phyloP scores from a whole-genome alignment of 257 asterid species.

The Jasminum sambac region DNA sequence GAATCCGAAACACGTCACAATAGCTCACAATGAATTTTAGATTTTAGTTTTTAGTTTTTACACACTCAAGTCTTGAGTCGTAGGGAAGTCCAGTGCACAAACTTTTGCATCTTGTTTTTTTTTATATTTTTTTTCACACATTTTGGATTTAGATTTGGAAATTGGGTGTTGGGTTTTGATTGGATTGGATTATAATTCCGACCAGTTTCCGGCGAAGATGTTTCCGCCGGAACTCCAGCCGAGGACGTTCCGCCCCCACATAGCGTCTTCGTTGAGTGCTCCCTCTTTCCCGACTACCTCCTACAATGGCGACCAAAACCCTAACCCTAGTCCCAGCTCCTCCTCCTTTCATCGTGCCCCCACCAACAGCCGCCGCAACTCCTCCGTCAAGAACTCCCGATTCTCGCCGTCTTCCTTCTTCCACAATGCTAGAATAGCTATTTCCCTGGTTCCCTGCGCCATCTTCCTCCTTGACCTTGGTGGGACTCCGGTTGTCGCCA shows the following conservation, averaged over 20 bases:
- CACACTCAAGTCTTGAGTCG: background rate
- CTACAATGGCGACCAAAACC: constrained; percentile 56
- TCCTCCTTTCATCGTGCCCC: constrained; percentile 35
- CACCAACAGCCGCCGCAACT: constrained; percentile 36
- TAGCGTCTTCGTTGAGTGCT: constrained; percentile 66
- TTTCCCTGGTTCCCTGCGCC: constrained; percentile 80
- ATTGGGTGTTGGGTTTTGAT: background rate
- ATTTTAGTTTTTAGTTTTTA: background rate
- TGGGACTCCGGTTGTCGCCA: constrained; percentile 86
- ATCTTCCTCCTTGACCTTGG: constrained; percentile 96
- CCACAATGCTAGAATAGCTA: constrained; percentile 80
- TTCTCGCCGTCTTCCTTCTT: constrained; percentile 63
- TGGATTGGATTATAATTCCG: background rate
- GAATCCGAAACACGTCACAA: background rate
- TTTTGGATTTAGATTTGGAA: background rate
- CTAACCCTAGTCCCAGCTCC: constrained; percentile 55
- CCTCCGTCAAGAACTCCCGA: constrained; percentile 57
- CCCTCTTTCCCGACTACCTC: constrained; percentile 67
- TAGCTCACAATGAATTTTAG: background rate
- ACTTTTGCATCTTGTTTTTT: background rate
- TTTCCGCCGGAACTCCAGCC: constrained; percentile 96
- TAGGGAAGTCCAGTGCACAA: background rate
- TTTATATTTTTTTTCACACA: background rate
- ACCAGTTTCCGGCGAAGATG: constrained; percentile 50
- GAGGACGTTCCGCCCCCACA: constrained; percentile 80